Evolutionary conservation across 192 early-diverging fungal genomes (phyloP), one percentile per base, ranked within the genome.

Genomic region (Coemansia sp.): DNA sequence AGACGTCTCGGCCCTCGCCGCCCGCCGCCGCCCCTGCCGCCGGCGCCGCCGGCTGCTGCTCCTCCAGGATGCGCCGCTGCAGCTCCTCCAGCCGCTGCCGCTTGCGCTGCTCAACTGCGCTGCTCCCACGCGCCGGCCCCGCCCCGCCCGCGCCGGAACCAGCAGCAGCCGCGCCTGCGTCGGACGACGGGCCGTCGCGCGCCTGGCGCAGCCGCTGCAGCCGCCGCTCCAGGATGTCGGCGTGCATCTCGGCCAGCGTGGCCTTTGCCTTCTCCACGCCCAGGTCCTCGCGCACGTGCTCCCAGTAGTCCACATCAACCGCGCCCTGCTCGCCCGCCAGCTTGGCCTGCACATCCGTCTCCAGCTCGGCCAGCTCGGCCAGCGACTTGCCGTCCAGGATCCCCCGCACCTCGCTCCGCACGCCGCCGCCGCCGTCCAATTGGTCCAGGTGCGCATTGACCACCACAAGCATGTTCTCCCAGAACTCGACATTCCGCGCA

Each of bases 241-340:
- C 75, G 73, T 98, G 93, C 87, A 95, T 96, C 47, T 87, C 84
- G 24, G 28, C 88, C 48, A 79, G 60, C 49, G 62, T 68, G 0
- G 53, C 84, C 58, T 90, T 90, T 21, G 95, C 90, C 70, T 90
- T 92, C 82, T 88, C 91, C 0, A 95, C 91, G 7, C 84, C 81
- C 35, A 94, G 60, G 38, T 84, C 85, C 29, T 85, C 84, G 53
- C 95, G 69, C 12, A 93, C 73, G 1, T 86, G 83, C 54, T 95
- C 95, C 95, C 95, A 98, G 65, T 95, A 98, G 32, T 98, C 95
- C 2, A 95, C 90, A 74, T 97, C 95, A 16, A 95, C 85, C 5
- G 83, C 82, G 16, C 83, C 90, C 19, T 73, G 53, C 35, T 42
- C 80, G 1, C 81, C 78, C 9, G 65, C 64, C 24, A 98, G 73